phyloP scores from a whole-genome alignment of 2,329 filamentous ascomycete genomes.

The Fusarium sp. region DNA sequence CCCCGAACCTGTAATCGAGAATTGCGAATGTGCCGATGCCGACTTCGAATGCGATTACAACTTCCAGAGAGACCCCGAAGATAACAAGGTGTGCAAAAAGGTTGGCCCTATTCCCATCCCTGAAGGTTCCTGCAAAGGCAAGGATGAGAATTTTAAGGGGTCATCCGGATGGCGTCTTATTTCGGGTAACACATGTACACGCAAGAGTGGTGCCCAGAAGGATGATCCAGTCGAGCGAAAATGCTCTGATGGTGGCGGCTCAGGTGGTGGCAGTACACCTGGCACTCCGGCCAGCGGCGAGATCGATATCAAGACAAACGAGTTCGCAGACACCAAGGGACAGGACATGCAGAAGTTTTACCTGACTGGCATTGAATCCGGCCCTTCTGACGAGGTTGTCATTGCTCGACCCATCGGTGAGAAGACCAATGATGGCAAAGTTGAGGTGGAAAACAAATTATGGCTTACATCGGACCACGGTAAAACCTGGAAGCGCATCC shows the following conservation, averaged over 20 bases:
- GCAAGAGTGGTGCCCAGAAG: conserved; percentile 71
- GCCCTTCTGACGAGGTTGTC: conserved; percentile 78
- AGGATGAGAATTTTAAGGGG: conserved; percentile 81
- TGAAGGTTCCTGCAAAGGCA: conserved; percentile 77
- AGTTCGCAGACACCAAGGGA: conserved; percentile 70
- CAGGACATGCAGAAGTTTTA: conserved; percentile 73
- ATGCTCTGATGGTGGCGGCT: conserved; percentile 73
- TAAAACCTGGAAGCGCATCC: conserved; percentile 81
- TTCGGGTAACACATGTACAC: conserved; percentile 81
- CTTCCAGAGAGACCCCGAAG: conserved; percentile 75
- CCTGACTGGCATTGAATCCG: conserved; percentile 80
- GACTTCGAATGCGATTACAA: conserved; percentile 99
- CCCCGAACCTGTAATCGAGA: conserved; percentile 74
- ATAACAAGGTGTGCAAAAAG: conserved; percentile 77
- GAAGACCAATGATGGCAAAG: conserved; percentile 46
- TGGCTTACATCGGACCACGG: conserved; percentile 88
- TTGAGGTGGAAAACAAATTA: conserved; percentile 66
- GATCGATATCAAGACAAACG: conserved; percentile 70
- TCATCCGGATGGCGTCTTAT: conserved; percentile 94
- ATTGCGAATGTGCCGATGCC: conserved; percentile 83
- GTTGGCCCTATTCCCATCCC: conserved; percentile 74
- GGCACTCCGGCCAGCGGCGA: conserved; percentile 73
- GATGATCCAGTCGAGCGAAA: conserved; percentile 80
- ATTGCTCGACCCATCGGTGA: conserved; percentile 64
- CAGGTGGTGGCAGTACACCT: conserved; percentile 52